phyloP scores from a whole-genome alignment of 2,329 filamentous ascomycete genomes.

The Aspergillus sp. region DNA sequence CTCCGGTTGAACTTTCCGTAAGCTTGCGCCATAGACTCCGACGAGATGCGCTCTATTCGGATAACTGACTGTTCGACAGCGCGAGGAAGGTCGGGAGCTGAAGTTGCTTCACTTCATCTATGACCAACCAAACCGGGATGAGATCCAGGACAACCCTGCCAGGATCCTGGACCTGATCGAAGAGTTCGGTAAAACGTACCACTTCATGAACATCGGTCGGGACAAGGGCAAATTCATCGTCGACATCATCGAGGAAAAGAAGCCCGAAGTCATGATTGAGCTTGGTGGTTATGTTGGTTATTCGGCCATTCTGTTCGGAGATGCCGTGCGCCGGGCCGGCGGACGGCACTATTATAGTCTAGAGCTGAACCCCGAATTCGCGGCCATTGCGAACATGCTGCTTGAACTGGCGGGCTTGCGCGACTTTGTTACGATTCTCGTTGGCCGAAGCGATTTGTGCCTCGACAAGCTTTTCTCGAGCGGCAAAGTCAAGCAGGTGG shows the following conservation, averaged over 20 bases:
- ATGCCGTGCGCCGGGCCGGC: constrained; percentile 64
- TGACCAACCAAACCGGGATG: constrained; percentile 60
- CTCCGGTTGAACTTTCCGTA: neutral
- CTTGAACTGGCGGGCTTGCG: constrained; percentile 73
- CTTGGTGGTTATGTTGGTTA: constrained; percentile 82
- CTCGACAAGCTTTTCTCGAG: constrained; percentile 61
- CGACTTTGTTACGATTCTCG: constrained; percentile 68
- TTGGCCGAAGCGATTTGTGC: constrained; percentile 69
- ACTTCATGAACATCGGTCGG: constrained; percentile 78
- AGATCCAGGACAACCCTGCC: constrained; percentile 64
- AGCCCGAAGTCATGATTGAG: constrained; percentile 72
- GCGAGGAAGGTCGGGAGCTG: constrained; percentile 71
- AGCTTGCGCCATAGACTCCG: neutral
- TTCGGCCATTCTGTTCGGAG: constrained; percentile 74
- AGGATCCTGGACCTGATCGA: constrained; percentile 71
- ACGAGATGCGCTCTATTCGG: too few relatives aligned
- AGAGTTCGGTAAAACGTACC: constrained; percentile 66
- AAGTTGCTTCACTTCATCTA: constrained; percentile 72
- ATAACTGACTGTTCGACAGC: constrained; percentile 14
- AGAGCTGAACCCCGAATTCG: constrained; percentile 74
- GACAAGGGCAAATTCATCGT: constrained; percentile 72
- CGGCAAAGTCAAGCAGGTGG: constrained; percentile 61
- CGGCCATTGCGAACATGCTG: constrained; percentile 67
- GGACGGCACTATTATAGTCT: constrained; percentile 70
- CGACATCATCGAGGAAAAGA: constrained; percentile 66